These are phyloP conservation scores for Podospora appendiculata DNA, from an alignment of 495 filamentous ascomycete species.

Conservation along the genomic window DNA sequence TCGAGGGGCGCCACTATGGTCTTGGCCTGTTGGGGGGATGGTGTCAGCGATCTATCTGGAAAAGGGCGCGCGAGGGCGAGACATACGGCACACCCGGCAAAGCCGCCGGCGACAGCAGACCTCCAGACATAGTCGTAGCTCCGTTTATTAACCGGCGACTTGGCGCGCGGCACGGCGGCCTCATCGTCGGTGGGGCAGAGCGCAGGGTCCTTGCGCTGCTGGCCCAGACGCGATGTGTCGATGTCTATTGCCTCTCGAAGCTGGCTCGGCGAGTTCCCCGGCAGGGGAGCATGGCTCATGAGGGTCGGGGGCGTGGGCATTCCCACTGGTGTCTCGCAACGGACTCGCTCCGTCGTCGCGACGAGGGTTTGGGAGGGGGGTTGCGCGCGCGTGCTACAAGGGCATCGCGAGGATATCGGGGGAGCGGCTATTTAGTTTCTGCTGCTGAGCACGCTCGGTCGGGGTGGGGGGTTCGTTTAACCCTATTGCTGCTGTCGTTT, in stretches of 20 bases:
- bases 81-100: conserved; percentile 80
- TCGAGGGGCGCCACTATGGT: conserved; percentile 93
- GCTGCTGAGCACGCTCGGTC: no score
- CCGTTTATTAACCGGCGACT: conserved; percentile 47
- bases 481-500: no score
- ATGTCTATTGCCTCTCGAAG: conserved; percentile 21
- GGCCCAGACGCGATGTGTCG: conserved; percentile 4
- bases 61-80: background rate
- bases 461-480: no score
- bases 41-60: background rate
- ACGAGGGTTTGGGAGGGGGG: background rate
- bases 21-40: conserved; percentile 59
- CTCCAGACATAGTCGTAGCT: conserved; percentile 75
- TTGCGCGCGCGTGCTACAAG: conserved; percentile 3
- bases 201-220: conserved; percentile 13
- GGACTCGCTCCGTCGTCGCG: conserved; percentile 12
- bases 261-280: conserved; percentile 31
- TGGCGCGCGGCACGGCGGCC: conserved; percentile 23
- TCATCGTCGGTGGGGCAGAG: conserved; percentile 31
- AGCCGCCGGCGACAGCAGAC: conserved; percentile 75
- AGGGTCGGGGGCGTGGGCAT: conserved; percentile 47
- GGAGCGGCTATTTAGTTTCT: no score
- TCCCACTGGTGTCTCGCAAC: conserved; percentile 20
- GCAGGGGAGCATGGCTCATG: conserved; percentile 38
- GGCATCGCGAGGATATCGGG: conserved; percentile 7